Conservation (phyloP, 2,329 filamentous ascomycete species). For the Rhynchosporium graminicola region DNA sequence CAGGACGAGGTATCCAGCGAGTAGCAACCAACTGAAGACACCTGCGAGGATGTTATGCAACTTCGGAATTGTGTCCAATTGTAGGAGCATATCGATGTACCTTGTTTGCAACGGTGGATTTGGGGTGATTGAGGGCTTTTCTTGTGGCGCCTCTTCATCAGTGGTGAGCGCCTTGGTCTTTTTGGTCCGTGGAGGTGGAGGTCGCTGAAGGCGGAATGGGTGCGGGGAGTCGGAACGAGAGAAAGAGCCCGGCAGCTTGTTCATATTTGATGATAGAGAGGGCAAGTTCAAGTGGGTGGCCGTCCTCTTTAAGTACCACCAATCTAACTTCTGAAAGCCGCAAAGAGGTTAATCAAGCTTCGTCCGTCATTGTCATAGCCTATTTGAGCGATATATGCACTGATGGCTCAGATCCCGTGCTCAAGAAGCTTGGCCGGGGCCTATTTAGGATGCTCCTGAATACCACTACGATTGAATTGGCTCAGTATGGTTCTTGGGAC, state of each 20-base stretch:
- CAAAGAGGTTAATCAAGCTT: constrained; percentile 7
- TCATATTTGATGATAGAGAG: constrained; percentile 1
- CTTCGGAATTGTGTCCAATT: constrained; percentile 22
- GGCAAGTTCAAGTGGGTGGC: constrained; percentile 1
- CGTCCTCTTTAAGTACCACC: not conserved
- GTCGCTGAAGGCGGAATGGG: constrained; percentile 2
- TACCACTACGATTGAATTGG: not conserved
- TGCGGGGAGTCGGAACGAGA: constrained; percentile 1
- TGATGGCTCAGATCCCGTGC: not conserved
- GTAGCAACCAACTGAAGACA: constrained; percentile 26
- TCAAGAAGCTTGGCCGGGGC: constrained; percentile 2
- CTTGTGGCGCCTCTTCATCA: not conserved
- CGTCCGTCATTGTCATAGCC: not conserved
- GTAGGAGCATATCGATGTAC: constrained; percentile 24
- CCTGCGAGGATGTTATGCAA: constrained; percentile 23
- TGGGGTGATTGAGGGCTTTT: constrained; percentile 4
- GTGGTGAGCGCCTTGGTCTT: not conserved
- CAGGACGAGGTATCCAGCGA: constrained; percentile 27
- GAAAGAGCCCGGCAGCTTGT: constrained; percentile 10
- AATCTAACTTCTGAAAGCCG: not conserved
- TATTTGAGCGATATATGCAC: not conserved
- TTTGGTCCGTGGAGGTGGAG: not conserved
- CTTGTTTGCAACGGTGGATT: too few species aligned
- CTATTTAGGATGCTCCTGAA: constrained; percentile 2
- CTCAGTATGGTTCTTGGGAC: not conserved